Evolutionary conservation across 495 filamentous ascomycete species (phyloP).

Genomic region (Cercophora sp.): DNA sequence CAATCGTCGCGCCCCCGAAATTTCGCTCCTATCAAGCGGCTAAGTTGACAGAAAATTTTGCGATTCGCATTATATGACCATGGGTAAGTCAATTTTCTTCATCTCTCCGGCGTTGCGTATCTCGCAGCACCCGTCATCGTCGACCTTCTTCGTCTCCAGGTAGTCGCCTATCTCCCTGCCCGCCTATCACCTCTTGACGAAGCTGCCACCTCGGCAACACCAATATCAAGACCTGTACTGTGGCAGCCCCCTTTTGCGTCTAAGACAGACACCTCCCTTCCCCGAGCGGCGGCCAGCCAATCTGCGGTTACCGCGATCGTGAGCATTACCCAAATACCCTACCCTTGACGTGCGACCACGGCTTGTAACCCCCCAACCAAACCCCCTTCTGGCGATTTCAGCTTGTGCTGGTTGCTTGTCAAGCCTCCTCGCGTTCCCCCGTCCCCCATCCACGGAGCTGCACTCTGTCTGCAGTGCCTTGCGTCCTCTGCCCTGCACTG

Average conservation of each 20-base stretch:
- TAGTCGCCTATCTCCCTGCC: conserved; percentile 4
- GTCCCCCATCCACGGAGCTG: conserved; percentile 25
- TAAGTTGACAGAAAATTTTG: conserved; percentile 37
- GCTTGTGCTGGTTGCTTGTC: conserved; percentile 12
- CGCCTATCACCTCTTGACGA: conserved; percentile 8
- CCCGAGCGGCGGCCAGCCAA: conserved; percentile 11
- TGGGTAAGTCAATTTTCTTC: conserved; percentile 41
- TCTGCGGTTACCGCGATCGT: conserved; percentile 22
- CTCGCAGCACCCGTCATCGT: too few species aligned
- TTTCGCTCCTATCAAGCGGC: conserved; percentile 35
- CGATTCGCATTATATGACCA: conserved; percentile 27
- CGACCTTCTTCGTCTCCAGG: too few species aligned
- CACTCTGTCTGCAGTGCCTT: conserved; percentile 37
- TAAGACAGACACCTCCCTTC: conserved; percentile 11
- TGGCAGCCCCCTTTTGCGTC: conserved; percentile 8
- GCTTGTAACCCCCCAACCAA: conserved; percentile 26
- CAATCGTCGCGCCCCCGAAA: conserved; percentile 34
- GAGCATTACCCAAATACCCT: conserved; percentile 35
- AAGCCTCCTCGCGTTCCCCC: conserved; percentile 22
- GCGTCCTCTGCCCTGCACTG: conserved; percentile 36
- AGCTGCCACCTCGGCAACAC: conserved; percentile 4
- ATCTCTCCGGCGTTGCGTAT: conserved; percentile 20
- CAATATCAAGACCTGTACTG: conserved; percentile 8
- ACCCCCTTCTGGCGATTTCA: conserved; percentile 12
- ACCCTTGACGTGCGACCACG: conserved; percentile 37